phyloP scores from a whole-genome alignment of 345 rosid genomes.

The Pugionium cornutum region DNA sequence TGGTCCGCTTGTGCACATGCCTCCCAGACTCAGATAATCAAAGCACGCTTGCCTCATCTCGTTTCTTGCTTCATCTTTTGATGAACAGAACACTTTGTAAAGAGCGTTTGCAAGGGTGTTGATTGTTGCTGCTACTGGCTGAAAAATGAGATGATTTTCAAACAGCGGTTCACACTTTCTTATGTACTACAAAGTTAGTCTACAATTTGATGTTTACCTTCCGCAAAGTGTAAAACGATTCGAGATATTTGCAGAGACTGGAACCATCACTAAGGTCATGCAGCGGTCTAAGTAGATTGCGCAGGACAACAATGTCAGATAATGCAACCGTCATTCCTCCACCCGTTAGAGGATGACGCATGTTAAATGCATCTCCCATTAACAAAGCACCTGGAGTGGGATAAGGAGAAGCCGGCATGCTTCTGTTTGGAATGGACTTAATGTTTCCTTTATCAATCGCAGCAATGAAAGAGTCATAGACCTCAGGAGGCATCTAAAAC shows the following conservation, averaged over 20 bases:
- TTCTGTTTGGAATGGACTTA: constrained; percentile 53
- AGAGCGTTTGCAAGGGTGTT: constrained; percentile 51
- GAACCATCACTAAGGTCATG: constrained; percentile 45
- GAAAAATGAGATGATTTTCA: constrained; percentile 19
- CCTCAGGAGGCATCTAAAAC: constrained; percentile 47
- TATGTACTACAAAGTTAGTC: not conserved
- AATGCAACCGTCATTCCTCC: constrained; percentile 58
- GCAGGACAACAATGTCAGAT: constrained; percentile 52
- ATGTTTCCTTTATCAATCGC: constrained; percentile 50
- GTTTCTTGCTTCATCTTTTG: constrained; percentile 50
- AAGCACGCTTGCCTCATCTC: constrained; percentile 53
- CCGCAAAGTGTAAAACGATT: constrained; percentile 52
- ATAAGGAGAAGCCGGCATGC: constrained; percentile 56
- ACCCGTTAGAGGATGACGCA: constrained; percentile 57
- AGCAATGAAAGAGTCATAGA: constrained; percentile 46
- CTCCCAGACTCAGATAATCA: constrained; percentile 49
- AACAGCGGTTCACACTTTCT: not conserved
- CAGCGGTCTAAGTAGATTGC: constrained; percentile 49
- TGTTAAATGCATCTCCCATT: constrained; percentile 58
- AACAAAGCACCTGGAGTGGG: constrained; percentile 53
- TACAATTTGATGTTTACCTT: constrained; percentile 40
- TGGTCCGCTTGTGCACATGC: constrained; percentile 49
- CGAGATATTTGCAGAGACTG: constrained; percentile 53
- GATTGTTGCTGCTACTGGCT: constrained; percentile 55
- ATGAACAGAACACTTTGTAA: constrained; percentile 49